Evolutionary conservation across 2,329 filamentous ascomycete species (phyloP).

Genomic region (Fusarium newnesense): DNA sequence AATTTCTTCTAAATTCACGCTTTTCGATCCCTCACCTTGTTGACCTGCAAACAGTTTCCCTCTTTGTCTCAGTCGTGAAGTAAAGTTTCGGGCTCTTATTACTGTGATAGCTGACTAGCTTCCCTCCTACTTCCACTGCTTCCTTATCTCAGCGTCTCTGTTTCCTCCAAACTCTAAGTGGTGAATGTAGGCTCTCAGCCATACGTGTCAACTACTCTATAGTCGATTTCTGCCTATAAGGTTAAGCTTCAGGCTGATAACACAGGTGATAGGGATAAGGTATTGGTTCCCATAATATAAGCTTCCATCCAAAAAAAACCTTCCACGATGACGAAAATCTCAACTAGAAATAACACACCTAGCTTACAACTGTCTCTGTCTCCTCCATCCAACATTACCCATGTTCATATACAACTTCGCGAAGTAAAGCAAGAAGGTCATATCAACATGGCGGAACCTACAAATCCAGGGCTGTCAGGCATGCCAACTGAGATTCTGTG

Average conservation of each 20-base stretch:
- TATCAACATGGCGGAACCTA: not conserved
- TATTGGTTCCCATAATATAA: too few relatives aligned
- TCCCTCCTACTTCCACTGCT: too few relatives aligned
- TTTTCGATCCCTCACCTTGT: not conserved
- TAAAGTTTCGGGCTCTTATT: fast-evolving
- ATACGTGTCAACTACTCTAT: not conserved
- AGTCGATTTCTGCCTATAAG: too few relatives aligned
- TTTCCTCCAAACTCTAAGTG: fast-evolving
- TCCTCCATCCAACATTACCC: not conserved
- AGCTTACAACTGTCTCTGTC: not conserved
- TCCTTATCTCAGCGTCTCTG: not conserved
- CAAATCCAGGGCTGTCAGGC: not conserved
- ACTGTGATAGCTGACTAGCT: not conserved
- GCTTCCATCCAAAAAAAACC: too few relatives aligned
- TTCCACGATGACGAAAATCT: too few relatives aligned
- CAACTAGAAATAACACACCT: not conserved
- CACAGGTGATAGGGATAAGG: too few relatives aligned
- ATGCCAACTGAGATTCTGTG: not conserved
- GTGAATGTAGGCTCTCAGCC: not conserved
- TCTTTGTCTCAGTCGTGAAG: not conserved
- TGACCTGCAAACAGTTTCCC: not conserved
- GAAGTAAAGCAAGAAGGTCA: not conserved
- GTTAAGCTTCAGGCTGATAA: too few relatives aligned
- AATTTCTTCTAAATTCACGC: too few relatives aligned
- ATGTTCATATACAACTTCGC: not conserved